Evolutionary conservation across 23 red algal genomes (phyloP).

Genomic region (Gracilariopsis chorda): DNA sequence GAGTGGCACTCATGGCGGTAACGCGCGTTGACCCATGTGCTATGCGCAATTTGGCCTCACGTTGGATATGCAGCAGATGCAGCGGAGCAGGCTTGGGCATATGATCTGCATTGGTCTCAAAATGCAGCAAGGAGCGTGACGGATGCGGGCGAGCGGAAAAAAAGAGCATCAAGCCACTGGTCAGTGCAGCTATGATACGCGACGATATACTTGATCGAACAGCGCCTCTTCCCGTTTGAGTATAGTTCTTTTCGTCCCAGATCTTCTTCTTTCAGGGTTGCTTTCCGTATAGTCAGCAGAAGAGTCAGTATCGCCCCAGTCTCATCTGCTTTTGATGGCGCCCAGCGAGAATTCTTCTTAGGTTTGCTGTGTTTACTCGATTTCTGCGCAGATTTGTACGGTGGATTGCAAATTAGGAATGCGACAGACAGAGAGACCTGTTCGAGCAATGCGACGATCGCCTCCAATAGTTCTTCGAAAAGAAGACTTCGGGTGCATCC

Average conservation of each 20-base stretch:
- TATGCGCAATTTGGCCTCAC: constrained; percentile 22
- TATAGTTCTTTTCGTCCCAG: neutral
- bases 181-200: constrained; percentile 6
- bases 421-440: constrained; percentile 11
- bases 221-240: constrained; percentile 11
- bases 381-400: constrained; percentile 9
- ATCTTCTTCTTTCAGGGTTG: neutral
- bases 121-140: neutral
- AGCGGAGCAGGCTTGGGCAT: neutral
- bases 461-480: constrained; percentile 46
- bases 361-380: neutral
- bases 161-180: constrained; percentile 22
- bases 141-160: neutral
- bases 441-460: constrained; percentile 1
- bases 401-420: constrained; percentile 27
- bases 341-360: neutral
- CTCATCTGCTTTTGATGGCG: neutral
- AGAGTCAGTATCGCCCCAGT: neutral
- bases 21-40: neutral
- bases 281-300: neutral
- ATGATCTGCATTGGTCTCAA: neutral
- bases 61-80: neutral
- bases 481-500: constrained; percentile 28
- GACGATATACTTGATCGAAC: no score
- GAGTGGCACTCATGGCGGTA: neutral